A percentile compares a stretch with the other conserved stretches of the same genome.
phyloP scores from a whole-genome alignment of 73 alveolate species.

The Paramecium biaurelia region DNA sequence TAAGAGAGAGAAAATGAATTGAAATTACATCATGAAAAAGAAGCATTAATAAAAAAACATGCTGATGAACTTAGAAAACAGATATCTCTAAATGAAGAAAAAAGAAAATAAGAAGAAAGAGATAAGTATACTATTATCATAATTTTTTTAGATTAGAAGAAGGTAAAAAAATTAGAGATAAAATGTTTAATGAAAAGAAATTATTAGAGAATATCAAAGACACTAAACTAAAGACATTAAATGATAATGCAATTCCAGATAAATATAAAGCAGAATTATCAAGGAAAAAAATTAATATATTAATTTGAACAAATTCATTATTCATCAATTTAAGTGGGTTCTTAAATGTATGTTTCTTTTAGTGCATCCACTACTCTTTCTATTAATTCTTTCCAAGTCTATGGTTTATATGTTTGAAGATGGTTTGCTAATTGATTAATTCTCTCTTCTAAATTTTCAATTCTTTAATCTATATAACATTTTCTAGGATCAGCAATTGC shows the following conservation, averaged over 20 bases:
- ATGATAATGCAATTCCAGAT: slow-evolving; percentile 74
- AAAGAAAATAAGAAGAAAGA: slow-evolving; percentile 69
- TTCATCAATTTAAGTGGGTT: slow-evolving; percentile 5
- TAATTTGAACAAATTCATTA: neutral
- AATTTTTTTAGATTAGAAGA: slow-evolving; percentile 77
- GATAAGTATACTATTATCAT: slow-evolving; percentile 53
- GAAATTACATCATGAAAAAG: slow-evolving; percentile 74
- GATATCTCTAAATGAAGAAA: slow-evolving; percentile 83
- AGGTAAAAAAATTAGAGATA: slow-evolving; percentile 91
- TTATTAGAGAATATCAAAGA: slow-evolving; percentile 87
- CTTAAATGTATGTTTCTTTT: slow-evolving; percentile 10
- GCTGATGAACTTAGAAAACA: slow-evolving; percentile 82
- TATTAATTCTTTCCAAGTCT: slow-evolving; percentile 51
- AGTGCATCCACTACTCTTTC: slow-evolving; percentile 57
- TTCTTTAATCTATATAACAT: slow-evolving; percentile 62
- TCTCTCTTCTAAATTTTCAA: slow-evolving; percentile 49
- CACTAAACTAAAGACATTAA: slow-evolving; percentile 78
- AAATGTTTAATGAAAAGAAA: slow-evolving; percentile 81
- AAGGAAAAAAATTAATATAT: slow-evolving; percentile 74
- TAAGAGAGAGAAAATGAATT: slow-evolving; percentile 80
- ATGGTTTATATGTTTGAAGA: slow-evolving; percentile 8
- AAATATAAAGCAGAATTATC: slow-evolving; percentile 91
- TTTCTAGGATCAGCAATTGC: slow-evolving; percentile 63
- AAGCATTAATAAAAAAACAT: slow-evolving; percentile 69
- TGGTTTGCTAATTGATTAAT: slow-evolving; percentile 38